Evolutionary conservation across 1,284 basidiomycete genomes (phyloP).

Genomic region (Pyrrhoderma lamaoense): DNA sequence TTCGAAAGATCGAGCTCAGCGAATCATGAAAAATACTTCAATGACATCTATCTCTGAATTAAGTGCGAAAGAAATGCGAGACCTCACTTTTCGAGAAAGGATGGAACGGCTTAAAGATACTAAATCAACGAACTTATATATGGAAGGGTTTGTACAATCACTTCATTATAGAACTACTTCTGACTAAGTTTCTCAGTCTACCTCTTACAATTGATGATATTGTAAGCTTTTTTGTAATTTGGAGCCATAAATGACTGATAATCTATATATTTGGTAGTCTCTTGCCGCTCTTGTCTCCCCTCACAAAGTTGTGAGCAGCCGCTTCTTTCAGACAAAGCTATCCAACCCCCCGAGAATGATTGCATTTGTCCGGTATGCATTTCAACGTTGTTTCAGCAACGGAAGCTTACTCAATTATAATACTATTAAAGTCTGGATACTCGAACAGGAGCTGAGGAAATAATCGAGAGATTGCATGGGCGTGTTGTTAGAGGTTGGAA

Average conservation of each 20-base stretch:
- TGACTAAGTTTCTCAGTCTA: slow-evolving; percentile 14
- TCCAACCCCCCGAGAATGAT: slow-evolving; percentile 22
- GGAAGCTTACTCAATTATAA: background rate
- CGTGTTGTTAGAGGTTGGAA: slow-evolving; percentile 23
- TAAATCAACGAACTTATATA: slow-evolving; percentile 21
- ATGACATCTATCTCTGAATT: slow-evolving; percentile 13
- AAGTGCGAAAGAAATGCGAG: slow-evolving; percentile 5
- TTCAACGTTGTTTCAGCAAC: background rate
- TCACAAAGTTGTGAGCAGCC: slow-evolving; percentile 21
- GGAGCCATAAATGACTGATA: background rate
- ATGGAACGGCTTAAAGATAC: slow-evolving; percentile 20
- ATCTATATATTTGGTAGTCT: slow-evolving; percentile 14
- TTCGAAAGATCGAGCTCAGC: slow-evolving; percentile 3
- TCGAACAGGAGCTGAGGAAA: slow-evolving; percentile 22
- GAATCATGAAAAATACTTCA: slow-evolving; percentile 9
- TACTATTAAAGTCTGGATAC: slow-evolving; percentile 19
- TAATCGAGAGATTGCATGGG: slow-evolving; percentile 22
- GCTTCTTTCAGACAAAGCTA: slow-evolving; percentile 22
- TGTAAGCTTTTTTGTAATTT: slow-evolving; percentile 11
- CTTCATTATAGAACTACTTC: background rate
- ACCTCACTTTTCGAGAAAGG: slow-evolving; percentile 17
- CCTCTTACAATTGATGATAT: slow-evolving; percentile 21
- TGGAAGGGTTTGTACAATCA: slow-evolving; percentile 23
- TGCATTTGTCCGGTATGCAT: slow-evolving; percentile 20
- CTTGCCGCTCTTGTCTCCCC: slow-evolving; percentile 21